phyloP scores from a whole-genome alignment of 2,329 filamentous ascomycete species.

The Cryphonectria radicalis region DNA sequence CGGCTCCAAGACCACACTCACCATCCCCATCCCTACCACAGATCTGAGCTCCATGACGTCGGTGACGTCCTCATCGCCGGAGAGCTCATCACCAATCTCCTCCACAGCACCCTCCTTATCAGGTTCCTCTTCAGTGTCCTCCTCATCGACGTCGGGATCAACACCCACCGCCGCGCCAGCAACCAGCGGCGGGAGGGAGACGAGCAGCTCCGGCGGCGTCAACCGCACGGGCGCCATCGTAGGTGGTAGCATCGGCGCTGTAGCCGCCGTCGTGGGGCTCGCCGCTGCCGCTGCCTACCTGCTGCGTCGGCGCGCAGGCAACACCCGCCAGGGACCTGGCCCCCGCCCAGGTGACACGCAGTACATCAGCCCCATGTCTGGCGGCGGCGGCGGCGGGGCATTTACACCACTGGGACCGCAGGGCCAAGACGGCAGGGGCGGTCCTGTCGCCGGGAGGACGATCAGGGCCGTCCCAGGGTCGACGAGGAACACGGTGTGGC shows the following conservation, averaged over 20 bases:
- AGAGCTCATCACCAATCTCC: not conserved
- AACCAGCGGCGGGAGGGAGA: constrained; percentile 6
- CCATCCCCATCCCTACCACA: constrained; percentile 27
- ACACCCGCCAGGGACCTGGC: constrained; percentile 48
- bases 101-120: constrained; percentile 21
- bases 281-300: constrained; percentile 49
- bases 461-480: constrained; percentile 28
- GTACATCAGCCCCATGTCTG: constrained; percentile 43
- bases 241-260: constrained; percentile 57
- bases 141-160: constrained; percentile 24
- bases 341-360: constrained; percentile 41
- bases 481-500: constrained; percentile 23
- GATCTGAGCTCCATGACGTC: constrained; percentile 14
- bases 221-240: constrained; percentile 55
- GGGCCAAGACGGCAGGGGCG: constrained; percentile 32
- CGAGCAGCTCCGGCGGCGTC: constrained; percentile 20
- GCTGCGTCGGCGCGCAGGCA: constrained; percentile 46
- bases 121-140: constrained; percentile 27
- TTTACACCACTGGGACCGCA: constrained; percentile 45
- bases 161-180: constrained; percentile 29
- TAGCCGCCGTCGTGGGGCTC: constrained; percentile 50
- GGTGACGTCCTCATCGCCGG: not conserved
- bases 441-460: constrained; percentile 20
- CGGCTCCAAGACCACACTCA: constrained; percentile 20
- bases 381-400: constrained; percentile 40